Evolutionary conservation across 139 green algal species (phyloP).

Genomic region (Chlorella sp.): DNA sequence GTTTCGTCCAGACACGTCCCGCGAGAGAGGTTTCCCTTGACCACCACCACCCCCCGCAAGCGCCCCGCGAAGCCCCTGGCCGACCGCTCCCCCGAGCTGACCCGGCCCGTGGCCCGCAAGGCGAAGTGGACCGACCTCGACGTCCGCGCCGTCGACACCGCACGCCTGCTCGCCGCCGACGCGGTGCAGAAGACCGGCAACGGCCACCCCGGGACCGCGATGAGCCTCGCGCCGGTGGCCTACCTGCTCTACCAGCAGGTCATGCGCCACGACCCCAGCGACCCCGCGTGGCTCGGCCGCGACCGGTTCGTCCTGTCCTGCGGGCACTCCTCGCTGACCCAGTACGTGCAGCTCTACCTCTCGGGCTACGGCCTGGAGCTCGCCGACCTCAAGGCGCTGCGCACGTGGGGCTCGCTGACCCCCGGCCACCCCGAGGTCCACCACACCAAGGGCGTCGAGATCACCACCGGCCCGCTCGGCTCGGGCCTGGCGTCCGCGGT

Average conservation of each 20-base stretch:
- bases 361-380: slow-evolving; percentile 82
- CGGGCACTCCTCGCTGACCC: slow-evolving; percentile 94
- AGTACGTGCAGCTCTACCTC: slow-evolving; percentile 88
- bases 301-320: slow-evolving; percentile 99
- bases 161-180: slow-evolving; percentile 88
- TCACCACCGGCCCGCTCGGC: slow-evolving; percentile 96
- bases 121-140: too few species aligned
- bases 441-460: slow-evolving; percentile 89
- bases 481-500: slow-evolving; percentile 96
- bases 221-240: slow-evolving; percentile 95
- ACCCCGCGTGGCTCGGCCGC: slow-evolving; percentile 89
- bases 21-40: too few species aligned
- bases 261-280: slow-evolving; percentile 95
- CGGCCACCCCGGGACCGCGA: slow-evolving; percentile 93
- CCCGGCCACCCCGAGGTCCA: slow-evolving; percentile 99
- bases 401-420: slow-evolving; percentile 88
- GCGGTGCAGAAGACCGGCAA: slow-evolving; percentile 81
- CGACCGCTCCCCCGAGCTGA: too few species aligned
- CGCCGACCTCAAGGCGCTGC: slow-evolving; percentile 95
- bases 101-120: too few species aligned
- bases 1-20: too few species aligned
- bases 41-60: too few species aligned
- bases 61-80: too few species aligned
- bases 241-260: slow-evolving; percentile 94
- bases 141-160: slow-evolving; percentile 73